phyloP scores from a whole-genome alignment of 352 stramenopile genomes.

The Phytophthora cryptogea region DNA sequence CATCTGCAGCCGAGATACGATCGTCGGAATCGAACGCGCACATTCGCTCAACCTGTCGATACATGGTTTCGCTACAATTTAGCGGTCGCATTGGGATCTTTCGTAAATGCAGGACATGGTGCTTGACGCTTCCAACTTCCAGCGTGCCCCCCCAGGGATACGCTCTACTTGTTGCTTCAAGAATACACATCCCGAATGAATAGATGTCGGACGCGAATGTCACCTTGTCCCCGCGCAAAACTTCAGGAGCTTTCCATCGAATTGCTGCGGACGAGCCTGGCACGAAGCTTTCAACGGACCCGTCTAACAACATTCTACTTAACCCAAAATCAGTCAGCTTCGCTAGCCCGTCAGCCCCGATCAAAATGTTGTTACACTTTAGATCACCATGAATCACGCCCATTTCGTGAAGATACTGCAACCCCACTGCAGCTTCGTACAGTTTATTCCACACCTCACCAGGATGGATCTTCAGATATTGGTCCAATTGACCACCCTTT shows the following conservation, averaged over 20 bases:
- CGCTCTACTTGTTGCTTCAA: background rate
- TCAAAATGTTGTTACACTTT: slow-evolving; percentile 8
- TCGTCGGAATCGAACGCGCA: background rate
- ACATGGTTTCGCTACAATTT: background rate
- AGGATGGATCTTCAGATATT: slow-evolving; percentile 5
- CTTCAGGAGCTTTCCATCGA: slow-evolving; percentile 1
- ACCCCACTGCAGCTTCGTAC: slow-evolving; percentile 7
- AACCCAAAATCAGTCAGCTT: background rate
- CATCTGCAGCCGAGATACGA: background rate
- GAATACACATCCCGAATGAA: background rate
- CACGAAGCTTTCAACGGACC: background rate
- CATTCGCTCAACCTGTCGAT: background rate
- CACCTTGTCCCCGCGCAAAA: background rate
- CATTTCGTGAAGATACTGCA: slow-evolving; percentile 9
- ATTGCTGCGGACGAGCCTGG: background rate
- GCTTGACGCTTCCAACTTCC: background rate
- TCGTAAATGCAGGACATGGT: background rate
- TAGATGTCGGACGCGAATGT: slow-evolving; percentile 1
- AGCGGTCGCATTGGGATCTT: background rate
- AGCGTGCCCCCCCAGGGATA: background rate
- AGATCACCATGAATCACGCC: slow-evolving; percentile 8
- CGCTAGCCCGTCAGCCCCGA: slow-evolving; percentile 2
- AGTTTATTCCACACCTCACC: slow-evolving; percentile 11
- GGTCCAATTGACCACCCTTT: slow-evolving; percentile 4
- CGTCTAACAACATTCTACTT: background rate